Percentiles rank a stretch among this genome's conserved stretches.
Conservation (phyloP, 1,284 basidiomycete genomes). For the Heliocybe sulcata region DNA sequence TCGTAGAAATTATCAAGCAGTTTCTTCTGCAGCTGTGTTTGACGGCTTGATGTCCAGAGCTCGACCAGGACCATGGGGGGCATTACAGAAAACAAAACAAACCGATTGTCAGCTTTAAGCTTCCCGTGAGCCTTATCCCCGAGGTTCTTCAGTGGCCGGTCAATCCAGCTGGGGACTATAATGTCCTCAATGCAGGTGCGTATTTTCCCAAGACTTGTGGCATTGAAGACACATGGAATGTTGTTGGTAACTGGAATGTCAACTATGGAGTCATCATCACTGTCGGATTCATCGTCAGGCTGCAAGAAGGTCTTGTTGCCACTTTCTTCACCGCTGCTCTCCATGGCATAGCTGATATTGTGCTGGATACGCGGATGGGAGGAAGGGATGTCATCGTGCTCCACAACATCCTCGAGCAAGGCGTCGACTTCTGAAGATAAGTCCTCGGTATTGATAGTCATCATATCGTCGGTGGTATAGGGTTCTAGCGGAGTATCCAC, state of each 20-base stretch:
- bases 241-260: slow-evolving; percentile 3
- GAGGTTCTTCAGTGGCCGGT: slow-evolving; percentile 24
- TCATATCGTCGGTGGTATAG: too few relatives aligned
- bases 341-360: neutral
- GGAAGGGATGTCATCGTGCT: neutral
- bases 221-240: neutral
- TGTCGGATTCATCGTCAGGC: neutral
- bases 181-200: slow-evolving; percentile 16
- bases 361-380: neutral
- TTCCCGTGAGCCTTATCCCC: slow-evolving; percentile 27
- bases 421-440: neutral
- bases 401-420: neutral
- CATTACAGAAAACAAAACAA: slow-evolving; percentile 20
- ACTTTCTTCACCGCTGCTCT: neutral
- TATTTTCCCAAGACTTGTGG: slow-evolving; percentile 8
- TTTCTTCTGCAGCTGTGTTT: slow-evolving; percentile 14
- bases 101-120: slow-evolving; percentile 25
- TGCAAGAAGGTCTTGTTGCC: neutral
- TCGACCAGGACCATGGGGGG: slow-evolving; percentile 24
- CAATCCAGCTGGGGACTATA: slow-evolving; percentile 20
- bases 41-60: slow-evolving; percentile 5
- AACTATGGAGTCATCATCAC: neutral
- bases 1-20: slow-evolving; percentile 21
- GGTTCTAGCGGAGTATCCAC: too few relatives aligned
- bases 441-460: neutral